Conservation (phyloP, 371 early-diverging fungal species). For the Mortierella sp. region DNA sequence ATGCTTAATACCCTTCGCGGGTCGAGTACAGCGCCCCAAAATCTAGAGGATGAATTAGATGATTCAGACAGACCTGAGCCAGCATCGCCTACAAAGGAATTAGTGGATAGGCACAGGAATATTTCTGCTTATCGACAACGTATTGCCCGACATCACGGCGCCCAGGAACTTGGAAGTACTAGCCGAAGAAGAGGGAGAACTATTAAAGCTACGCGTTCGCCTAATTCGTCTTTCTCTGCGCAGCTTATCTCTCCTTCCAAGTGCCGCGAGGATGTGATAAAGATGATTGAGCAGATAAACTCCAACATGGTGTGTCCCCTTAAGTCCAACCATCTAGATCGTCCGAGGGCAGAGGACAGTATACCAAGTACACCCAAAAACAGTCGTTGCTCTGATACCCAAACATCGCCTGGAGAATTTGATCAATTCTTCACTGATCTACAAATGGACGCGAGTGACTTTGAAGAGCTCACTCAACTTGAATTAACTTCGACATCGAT, state of each 20-base stretch:
- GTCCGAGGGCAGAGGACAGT: conserved; percentile 1
- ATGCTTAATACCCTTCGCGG: conserved; percentile 44
- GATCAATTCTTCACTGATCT: conserved; percentile 40
- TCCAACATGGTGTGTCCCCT: conserved; percentile 21
- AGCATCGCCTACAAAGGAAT: conserved; percentile 29
- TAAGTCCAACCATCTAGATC: neutral
- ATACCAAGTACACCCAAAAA: conserved; percentile 16
- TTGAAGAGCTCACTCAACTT: conserved; percentile 38
- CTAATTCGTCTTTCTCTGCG: neutral
- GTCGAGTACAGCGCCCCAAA: conserved; percentile 3
- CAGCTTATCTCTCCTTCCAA: conserved; percentile 13
- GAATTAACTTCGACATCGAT: conserved; percentile 27
- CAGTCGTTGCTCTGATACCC: conserved; percentile 3
- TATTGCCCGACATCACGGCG: conserved; percentile 22
- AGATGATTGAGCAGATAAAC: conserved; percentile 50
- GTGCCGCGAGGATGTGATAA: conserved; percentile 32
- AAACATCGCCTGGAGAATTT: conserved; percentile 41
- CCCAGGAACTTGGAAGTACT: conserved; percentile 13
- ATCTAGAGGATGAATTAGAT: conserved; percentile 23
- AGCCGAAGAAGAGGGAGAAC: conserved; percentile 11
- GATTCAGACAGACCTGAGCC: conserved; percentile 19
- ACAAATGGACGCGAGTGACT: conserved; percentile 37
- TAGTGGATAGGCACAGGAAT: conserved; percentile 22
- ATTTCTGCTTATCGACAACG: conserved; percentile 6
- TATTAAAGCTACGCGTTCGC: neutral